Evolutionary conservation across 306 rosid genomes (phyloP).

Genomic region (Cucumis cinereus): DNA sequence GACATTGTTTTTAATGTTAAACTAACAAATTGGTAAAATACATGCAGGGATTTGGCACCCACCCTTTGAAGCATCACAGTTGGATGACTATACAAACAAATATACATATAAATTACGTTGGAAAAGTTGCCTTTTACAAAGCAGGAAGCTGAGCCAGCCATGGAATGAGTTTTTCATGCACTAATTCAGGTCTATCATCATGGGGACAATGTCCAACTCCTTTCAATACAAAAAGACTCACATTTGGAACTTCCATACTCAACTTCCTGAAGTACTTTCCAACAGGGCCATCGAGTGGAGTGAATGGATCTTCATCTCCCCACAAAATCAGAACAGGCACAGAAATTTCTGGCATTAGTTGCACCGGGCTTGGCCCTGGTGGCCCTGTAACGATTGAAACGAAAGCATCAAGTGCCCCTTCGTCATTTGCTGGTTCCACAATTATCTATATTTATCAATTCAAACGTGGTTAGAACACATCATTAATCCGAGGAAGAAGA

Average conservation of each 20-base stretch:
- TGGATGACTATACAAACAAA: background rate
- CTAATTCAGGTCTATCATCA: conserved; percentile 73
- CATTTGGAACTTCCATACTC: conserved; percentile 38
- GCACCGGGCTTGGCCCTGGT: conserved; percentile 76
- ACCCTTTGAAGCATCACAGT: background rate
- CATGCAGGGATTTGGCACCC: background rate
- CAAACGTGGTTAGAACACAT: background rate
- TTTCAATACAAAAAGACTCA: conserved; percentile 42
- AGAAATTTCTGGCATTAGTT: conserved; percentile 53
- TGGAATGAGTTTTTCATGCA: conserved; percentile 68
- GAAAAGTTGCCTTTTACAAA: conserved; percentile 1
- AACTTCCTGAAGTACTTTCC: conserved; percentile 63
- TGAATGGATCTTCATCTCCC: conserved; percentile 86
- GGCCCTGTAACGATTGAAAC: conserved; percentile 81
- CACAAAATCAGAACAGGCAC: conserved; percentile 68
- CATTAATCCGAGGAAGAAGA: background rate
- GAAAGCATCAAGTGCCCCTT: conserved; percentile 81
- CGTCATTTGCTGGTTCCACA: conserved; percentile 53
- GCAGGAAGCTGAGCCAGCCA: conserved; percentile 61
- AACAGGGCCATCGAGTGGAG: conserved; percentile 94
- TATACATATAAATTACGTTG: background rate
- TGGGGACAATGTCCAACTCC: conserved; percentile 98
- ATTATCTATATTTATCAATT: conserved; percentile 41
- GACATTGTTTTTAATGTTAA: background rate
- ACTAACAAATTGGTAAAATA: background rate